Conservation (phyloP, 768 basidiomycete species). For the Infundibulicybe gibba region DNA sequence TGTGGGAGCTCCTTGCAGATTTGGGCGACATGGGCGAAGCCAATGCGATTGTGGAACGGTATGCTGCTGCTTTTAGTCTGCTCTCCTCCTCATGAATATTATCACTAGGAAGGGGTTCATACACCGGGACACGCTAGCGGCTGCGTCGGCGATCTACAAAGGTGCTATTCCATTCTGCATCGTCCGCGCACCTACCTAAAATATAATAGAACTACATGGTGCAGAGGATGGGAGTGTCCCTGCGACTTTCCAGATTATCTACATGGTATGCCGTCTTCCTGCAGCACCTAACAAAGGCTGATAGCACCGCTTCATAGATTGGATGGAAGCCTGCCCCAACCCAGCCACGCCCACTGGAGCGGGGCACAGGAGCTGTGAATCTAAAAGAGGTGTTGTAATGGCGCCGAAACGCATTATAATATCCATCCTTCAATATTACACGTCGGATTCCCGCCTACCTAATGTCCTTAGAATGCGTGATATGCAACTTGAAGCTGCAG, state of each 20-base stretch:
- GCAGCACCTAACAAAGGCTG: background rate
- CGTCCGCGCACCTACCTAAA: background rate
- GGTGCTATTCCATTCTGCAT: constrained; percentile 40
- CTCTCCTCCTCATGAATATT: background rate
- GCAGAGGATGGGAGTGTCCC: constrained; percentile 81
- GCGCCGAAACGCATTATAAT: no score
- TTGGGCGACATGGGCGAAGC: constrained; percentile 95
- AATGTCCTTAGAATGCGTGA: no score
- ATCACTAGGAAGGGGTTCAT: constrained; percentile 56
- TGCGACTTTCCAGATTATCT: constrained; percentile 96
- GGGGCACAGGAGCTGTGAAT: constrained; percentile 41
- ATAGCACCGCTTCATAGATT: constrained; percentile 24
- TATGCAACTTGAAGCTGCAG: no score
- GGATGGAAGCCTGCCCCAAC: constrained; percentile 43
- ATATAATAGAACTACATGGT: constrained; percentile 70
- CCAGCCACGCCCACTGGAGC: constrained; percentile 40
- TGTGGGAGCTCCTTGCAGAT: constrained; percentile 95
- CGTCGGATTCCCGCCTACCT: no score
- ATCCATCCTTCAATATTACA: no score
- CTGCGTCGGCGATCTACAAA: constrained; percentile 92
- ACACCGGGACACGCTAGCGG: constrained; percentile 83
- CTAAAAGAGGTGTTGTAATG: constrained; percentile 36
- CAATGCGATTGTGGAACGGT: constrained; percentile 88
- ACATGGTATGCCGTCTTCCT: constrained; percentile 59
- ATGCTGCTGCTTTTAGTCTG: constrained; percentile 9